Base-by-base conservation (phyloP, 169 alveolate species). In the Condylostoma magnum region DNA sequence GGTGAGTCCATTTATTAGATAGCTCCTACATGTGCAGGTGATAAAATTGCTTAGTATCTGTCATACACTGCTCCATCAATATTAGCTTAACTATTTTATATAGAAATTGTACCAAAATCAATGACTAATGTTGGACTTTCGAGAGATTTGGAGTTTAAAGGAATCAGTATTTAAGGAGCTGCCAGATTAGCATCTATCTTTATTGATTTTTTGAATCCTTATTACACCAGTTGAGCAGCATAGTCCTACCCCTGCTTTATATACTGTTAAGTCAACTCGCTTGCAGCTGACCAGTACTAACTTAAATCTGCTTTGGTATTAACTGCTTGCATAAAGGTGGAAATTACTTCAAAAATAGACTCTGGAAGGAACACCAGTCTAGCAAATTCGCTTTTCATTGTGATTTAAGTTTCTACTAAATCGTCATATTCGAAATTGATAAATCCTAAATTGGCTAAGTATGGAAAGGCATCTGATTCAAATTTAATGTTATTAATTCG, bases 101-200 rank as follows among this genome's bases (percentile, higher is more conserved):
- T n/a, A n/a, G n/a, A n/a, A 53, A 53, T 33, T 10, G 6, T 25
- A 6, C 73, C 73, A 41, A 63, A 38, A 34, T 63, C 73, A 2
- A 63, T 3, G 22, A 63, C 58, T 12, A 63, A n/a, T 22, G 25
- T 22, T 15, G 44, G 47, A 18, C 12, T n/a, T 6, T 44, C 57
- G 12, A 33, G 63, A 44, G 25, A 12, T 18, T 10, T 1, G 18
- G 57, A 37, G 60, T 63, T 44, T 31, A 63, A 15, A 20, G 73
- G 73, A 37, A 63, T 12, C 15, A 63, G 25, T 25, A 63, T 20
- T 0, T 3, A 27, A 2, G 73, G 73, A 8, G 73, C 73, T 63
- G 38, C 30, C 4, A 63, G 22, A 8, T 2, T 15, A 22, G 46
- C 33, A 28, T 63, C 58, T 18, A 63, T 12, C 10, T 38, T 1